These are phyloP conservation scores for Podospora pseudocomata DNA, from an alignment of 495 filamentous ascomycete genomes.

Conservation along the genomic window DNA sequence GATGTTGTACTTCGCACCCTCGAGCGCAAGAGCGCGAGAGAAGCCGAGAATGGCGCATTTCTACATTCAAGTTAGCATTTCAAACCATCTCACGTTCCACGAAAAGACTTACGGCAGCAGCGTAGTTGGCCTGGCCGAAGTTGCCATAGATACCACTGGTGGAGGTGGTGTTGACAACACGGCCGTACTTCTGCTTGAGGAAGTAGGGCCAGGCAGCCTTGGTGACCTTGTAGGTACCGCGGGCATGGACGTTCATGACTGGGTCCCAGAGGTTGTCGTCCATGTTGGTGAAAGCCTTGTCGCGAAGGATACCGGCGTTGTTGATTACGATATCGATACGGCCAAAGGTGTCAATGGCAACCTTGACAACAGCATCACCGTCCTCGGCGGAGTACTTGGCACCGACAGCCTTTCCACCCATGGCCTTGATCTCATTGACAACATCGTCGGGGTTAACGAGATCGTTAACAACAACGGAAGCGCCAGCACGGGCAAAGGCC, in stretches of 20 bases:
- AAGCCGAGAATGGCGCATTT: constrained; percentile 95
- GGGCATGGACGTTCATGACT: constrained; percentile 86
- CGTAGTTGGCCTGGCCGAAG: constrained; percentile 98
- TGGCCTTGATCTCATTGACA: constrained; percentile 85
- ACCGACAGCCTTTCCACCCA: constrained; percentile 86
- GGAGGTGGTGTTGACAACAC: constrained; percentile 92
- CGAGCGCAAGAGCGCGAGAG: constrained; percentile 85
- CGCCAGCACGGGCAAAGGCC: constrained; percentile 85
- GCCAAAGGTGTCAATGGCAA: constrained; percentile 88
- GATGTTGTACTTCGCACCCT: constrained; percentile 98
- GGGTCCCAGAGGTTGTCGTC: constrained; percentile 90
- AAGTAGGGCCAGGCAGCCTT: constrained; percentile 98
- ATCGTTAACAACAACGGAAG: constrained; percentile 92
- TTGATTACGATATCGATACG: constrained; percentile 93
- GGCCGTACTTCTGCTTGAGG: constrained; percentile 98
- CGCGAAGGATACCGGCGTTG: constrained; percentile 94
- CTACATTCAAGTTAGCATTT: constrained; percentile 30
- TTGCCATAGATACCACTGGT: constrained; percentile 98
- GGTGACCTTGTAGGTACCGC: constrained; percentile 94
- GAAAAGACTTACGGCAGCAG: constrained; percentile 65
- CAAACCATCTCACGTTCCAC: not conserved
- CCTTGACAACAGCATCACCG: constrained; percentile 87
- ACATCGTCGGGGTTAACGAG: constrained; percentile 88
- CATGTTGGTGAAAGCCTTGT: constrained; percentile 99
- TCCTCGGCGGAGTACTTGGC: constrained; percentile 94